Base-by-base conservation (phyloP, 208 protist species). In the Acanthamoeba castellanii region DNA sequence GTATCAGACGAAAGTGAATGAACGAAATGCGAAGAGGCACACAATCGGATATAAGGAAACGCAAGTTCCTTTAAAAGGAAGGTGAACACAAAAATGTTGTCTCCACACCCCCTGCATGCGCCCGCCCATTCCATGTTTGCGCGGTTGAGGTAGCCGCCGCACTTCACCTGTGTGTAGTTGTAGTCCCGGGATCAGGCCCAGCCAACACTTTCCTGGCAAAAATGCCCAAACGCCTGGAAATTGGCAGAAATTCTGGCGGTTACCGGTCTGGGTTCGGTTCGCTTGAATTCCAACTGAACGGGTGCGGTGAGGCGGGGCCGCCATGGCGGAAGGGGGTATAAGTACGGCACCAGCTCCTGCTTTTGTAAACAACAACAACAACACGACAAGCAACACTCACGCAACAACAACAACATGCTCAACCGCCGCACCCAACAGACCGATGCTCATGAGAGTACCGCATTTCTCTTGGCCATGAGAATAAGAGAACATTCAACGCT, bases 361-460 rank as follows among this genome's bases (percentile, higher is more conserved):
- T 18, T 47, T 42, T 61, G 13, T 47, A 37, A 64, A 87, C 72
- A 81, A 14, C 72, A 52, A 52, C 47, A 14, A 11, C 11, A 52
- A 52, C 47, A 52, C 47, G 7, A 52, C 47, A 52, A 52, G 47
- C 47, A 52, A 4, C 18, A 76, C 27, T 34, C 64, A 25, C 20
- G 18, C 64, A 34, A 27, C 64, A n/a, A 72, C 22, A 78, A 34
- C 76, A 87, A 20, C 16, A 87, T 87, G 78, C 34, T 61, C 47
- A 55, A 61, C 78, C 78, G 78, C 25, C 22, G 25, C 13, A 16
- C 4, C 27, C 50, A 87, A 8, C 42, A 87, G 30, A 42, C 78
- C 22, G 78, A 87, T 18, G 78, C 78, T 22, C 78, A 87, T 30
- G 78, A 87, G 78, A 87, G 78, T 87, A 87, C n/a, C 78, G 72